Evolutionary conservation across 805 yeast species (phyloP).

Genomic region (Metschnikowia gelsemii): DNA sequence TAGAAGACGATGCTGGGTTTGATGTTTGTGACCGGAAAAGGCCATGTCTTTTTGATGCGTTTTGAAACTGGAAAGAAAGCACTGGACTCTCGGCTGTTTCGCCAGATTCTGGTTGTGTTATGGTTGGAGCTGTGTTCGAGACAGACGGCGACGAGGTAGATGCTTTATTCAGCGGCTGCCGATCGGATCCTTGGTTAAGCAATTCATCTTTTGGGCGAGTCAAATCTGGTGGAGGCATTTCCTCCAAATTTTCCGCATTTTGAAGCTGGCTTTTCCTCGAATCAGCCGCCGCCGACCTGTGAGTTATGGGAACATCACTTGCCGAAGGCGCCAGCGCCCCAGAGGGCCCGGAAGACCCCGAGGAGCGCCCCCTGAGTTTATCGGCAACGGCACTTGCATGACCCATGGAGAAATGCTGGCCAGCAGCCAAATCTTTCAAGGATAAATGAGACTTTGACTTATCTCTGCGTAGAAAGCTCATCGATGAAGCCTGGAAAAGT

Average conservation of each 20-base stretch:
- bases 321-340: no score
- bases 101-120: not conserved
- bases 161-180: not conserved
- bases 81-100: conserved; percentile 5
- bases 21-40: conserved; percentile 8
- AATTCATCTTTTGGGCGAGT: no score
- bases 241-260: not conserved
- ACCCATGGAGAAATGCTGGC: conserved; percentile 9
- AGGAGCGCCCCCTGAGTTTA: conserved; percentile 11
- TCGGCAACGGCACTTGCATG: conserved; percentile 4
- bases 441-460: conserved; percentile 21
- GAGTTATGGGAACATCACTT: conserved; percentile 1
- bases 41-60: conserved; percentile 3
- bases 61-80: conserved; percentile 13
- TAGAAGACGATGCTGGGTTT: conserved; percentile 4
- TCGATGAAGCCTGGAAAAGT: conserved; percentile 7
- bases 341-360: conserved; percentile 1
- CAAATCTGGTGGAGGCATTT: no score
- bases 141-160: not conserved
- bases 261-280: conserved; percentile 1
- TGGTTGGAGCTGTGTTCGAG: not conserved
- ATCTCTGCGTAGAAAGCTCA: conserved; percentile 30
- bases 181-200: not conserved
- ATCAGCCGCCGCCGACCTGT: conserved; percentile 3
- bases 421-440: conserved; percentile 12